Base-by-base conservation (phyloP, 2,329 filamentous ascomycete genomes). In the Lithohypha guttulata region DNA sequence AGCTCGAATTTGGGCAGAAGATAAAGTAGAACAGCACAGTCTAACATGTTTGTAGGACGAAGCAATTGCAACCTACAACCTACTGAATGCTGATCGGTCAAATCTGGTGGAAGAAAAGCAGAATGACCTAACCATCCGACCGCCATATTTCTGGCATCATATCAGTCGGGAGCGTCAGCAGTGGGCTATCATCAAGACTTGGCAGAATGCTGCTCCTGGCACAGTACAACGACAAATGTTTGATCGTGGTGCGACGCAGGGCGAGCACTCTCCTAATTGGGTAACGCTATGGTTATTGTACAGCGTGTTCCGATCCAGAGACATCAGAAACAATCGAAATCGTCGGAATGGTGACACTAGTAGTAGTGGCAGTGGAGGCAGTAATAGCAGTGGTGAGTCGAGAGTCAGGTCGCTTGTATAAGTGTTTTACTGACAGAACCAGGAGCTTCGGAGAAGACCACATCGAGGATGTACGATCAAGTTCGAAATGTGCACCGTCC, bases 71-170 rank as follows among this genome's bases (percentile, higher is more conserved):
- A 55, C 62, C 37, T 66, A 65, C 51, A 63, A 59, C 45, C 50
- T 49, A 41, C 52, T 66, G 45, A 63, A 65, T 42, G 54, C 56
- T 45, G 59, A 62, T 42, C 60, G 53, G 18, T 53, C 56, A 22
- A 54, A 59, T 47, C 57, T 66, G 21, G 54, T 64, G 31, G 63
- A 65, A 33, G 60, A 51, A 36, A 48, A 63, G 23, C 55, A 57
- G 27, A 51, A 50, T 39, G 60, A 64, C 43, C 56, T 58, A 15
- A 44, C 45, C 29, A 59, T 55, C 20, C 55, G 57, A 11, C 61
- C 61, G 3, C 62, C 63, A 1, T 65, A 60, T 49, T 66, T 63
- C 52, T 66, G 63, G 63, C 63, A 66, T 45, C 61, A 65, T 34
- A 64, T 66, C 42, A 57, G 61, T 15, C 60, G 56, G 13, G 63